These are phyloP conservation scores for Bacidia gigantensis DNA, from an alignment of 495 filamentous ascomycete species.

Conservation along the genomic window DNA sequence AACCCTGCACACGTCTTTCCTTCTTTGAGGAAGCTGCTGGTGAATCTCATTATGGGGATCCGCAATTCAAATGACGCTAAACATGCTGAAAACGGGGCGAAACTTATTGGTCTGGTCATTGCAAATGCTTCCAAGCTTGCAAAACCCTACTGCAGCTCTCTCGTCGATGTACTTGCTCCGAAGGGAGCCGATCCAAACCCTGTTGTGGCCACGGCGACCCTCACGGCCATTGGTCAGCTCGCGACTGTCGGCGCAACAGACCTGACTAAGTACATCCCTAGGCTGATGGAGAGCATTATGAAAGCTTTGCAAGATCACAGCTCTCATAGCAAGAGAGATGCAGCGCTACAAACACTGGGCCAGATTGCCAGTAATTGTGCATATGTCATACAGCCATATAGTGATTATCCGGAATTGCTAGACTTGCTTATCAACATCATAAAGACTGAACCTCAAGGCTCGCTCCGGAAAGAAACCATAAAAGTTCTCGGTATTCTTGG, in stretches of 20 bases:
- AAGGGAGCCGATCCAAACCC: constrained; percentile 73
- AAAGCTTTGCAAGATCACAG: constrained; percentile 84
- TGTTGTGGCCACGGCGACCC: constrained; percentile 79
- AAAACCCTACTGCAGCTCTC: constrained; percentile 88
- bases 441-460: constrained; percentile 71
- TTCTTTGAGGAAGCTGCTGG: constrained; percentile 79
- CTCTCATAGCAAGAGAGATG: constrained; percentile 74
- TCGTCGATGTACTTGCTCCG: constrained; percentile 78
- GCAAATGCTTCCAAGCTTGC: constrained; percentile 81
- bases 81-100: constrained; percentile 91
- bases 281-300: constrained; percentile 89
- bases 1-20: constrained; percentile 98
- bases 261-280: constrained; percentile 74
- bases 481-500: constrained; percentile 94
- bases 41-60: constrained; percentile 89
- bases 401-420: constrained; percentile 85
- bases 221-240: constrained; percentile 84
- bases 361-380: constrained; percentile 88
- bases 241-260: constrained; percentile 83
- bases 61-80: constrained; percentile 88
- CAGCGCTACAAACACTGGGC: constrained; percentile 78
- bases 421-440: constrained; percentile 88
- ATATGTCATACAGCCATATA: constrained; percentile 94
- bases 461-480: constrained; percentile 82
- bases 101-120: constrained; percentile 81